Base-by-base conservation (phyloP, 139 green algal species). In the Choricystis sp. region DNA sequence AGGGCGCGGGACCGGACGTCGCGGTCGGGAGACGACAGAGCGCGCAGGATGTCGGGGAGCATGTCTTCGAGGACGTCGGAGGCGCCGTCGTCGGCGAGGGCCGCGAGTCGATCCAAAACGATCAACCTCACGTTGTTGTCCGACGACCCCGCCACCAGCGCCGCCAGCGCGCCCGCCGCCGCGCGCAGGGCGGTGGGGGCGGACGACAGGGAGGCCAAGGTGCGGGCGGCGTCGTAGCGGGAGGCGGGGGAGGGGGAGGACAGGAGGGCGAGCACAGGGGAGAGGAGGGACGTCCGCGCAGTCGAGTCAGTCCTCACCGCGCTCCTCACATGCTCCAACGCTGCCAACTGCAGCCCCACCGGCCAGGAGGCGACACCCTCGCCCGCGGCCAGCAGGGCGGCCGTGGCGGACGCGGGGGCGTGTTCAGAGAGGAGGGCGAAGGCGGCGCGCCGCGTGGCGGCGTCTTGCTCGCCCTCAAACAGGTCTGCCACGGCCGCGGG, bases 71-170 rank as follows among this genome's bases (percentile, higher is more conserved):
- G 84, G 26, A 92, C 74, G 55, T 90, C 79, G 20, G 40, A 52
- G 40, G 40, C n/a, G n/a, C n/a, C n/a, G n/a, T n/a, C n/a, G n/a
- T n/a, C n/a, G 19, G 67, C 69, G 28, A 74, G 30, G 59, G 73
- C 84, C 59, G 81, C 66, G 29, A 95, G 65, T 23, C 89, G 72
- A 80, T 97, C 91, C 60, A 99, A 79, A 59, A 99, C 89, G 67
- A 99, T 98, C n/a, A 99, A 81, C 83, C 96, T 97, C 57, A 98
- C 93, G 68, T 98, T 99, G 87, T 99, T 99, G 83, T 99, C 93
- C 29, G 71, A 86, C 70, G 96, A 85, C n/a, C 66, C 89, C 23
- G 90, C 81, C 30, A 99, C 79, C 74, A 98, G 86, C 76, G 95
- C 85, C 78, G 85, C 95, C 83, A 91, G 98, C 87, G 89, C 96